Base-by-base conservation (phyloP, 139 green algal species). In the Trebouxia sp. region DNA sequence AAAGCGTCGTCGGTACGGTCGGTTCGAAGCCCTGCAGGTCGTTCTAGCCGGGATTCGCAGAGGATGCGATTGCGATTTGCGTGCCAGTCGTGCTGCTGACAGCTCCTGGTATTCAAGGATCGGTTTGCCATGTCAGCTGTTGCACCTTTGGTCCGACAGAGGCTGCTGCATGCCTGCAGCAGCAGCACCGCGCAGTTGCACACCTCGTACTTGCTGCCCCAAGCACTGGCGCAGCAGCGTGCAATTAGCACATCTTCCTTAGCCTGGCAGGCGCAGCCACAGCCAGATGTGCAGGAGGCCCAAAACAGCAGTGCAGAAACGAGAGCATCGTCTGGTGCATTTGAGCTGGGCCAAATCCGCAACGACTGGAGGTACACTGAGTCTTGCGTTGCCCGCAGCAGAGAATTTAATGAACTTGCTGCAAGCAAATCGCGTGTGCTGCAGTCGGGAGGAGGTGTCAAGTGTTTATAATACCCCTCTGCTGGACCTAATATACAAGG, bases 401-500 rank as follows among this genome's bases (percentile, higher is more conserved):
- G 12, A 15, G 3, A 24, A 48, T 45, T 6, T 50, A 22, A 3
- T 17, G 24, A 39, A n/a, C 9, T 22, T 42, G 8, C 9, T 8
- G 32, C 30, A 20, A 11, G 32, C 17, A 15, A 28, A 1, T 5
- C 28, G 28, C 42, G 20, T 28, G 55, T 37, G 0, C 39, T 83
- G 80, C 89, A 98, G 94, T 15, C 89, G 93, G 8, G 91, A 97
- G 48, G 96, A 99, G 83, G 88, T 99, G 0, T 38, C 84, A 26
- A 89, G 93, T 30, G 91, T 99, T 7, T 98, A 94, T 85, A 83
- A 94, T 58, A 93, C 90, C 5, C 94, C 97, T 0, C 85, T 99
- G 15, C 81, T 99, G 78, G 96, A 99, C 65, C 89, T 99, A 1
- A 88, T 99, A 0, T 96, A 90, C 85, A 82, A 91, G 0, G 97